Evolutionary conservation across 257 asterid species (phyloP), one percentile per base, ranked within the genome.

Genomic region (Primulina tabacum): DNA sequence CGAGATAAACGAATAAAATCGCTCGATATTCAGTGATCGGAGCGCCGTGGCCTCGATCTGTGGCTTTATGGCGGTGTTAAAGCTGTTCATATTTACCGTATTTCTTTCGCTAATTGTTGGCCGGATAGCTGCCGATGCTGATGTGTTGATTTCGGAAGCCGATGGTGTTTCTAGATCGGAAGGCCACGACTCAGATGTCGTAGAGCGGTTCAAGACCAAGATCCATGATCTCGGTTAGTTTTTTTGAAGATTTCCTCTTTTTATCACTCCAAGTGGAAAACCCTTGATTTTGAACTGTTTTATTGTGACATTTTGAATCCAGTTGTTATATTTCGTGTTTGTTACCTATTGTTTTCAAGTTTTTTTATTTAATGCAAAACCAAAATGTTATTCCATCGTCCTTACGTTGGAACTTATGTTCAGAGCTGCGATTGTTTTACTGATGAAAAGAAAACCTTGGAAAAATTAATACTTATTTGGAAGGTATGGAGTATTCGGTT

Each of bases 211-310:
- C 24, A 81, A 81, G 67, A 81, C 90, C 50, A 85, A 83, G 96
- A 87, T 89, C 84, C 84, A 72, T 6, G 69, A 74, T 60, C 85
- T 89, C 65, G 96, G 96, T 89, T 77, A 81, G 96, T 87, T 63
- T 24, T 10, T 57, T 61, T 29, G 20, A 64, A 20, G n/a, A 64
- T 52, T 65, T 69, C 24, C 20, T 50, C 30, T 76, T 67, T 40
- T 73, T 37, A 53, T 72, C 70, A 58, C 62, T 33, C 43, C 17
- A 47, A 38, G 21, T 32, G 32, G 16, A 20, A 26, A 57, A 16
- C 50, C 60, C 60, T 73, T 70, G n/a, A 58, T 64, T 33, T 64
- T 34, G 60, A 18, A 69, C 8, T 47, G 65, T 70, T 32, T 33
- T 62, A 33, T 43, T 5, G 70, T 65, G 11, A 16, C 29, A 16